These are phyloP conservation scores for Capsicum pubescens DNA, from an alignment of 257 asterid species.

Conservation along the genomic window DNA sequence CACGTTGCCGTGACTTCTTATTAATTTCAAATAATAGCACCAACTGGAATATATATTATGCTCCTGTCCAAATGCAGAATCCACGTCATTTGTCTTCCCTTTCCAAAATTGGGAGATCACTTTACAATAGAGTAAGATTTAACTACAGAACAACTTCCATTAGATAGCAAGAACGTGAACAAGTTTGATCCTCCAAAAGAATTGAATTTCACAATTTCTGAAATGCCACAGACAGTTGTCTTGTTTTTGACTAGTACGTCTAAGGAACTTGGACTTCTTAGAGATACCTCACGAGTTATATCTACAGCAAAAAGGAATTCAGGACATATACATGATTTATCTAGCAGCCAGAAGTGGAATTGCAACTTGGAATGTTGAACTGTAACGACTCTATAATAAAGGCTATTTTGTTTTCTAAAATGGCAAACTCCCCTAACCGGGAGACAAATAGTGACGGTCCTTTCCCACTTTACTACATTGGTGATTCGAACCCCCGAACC, in stretches of 20 bases:
- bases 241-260: not conserved
- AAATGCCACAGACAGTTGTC: not conserved
- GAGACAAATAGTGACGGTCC: not conserved
- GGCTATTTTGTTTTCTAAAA: not conserved
- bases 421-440: not conserved
- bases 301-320: not conserved
- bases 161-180: not conserved
- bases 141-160: constrained; percentile 18
- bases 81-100: not conserved
- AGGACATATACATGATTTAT: not conserved
- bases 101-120: not conserved
- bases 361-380: not conserved
- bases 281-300: not conserved
- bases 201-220: not conserved
- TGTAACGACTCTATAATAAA: not conserved
- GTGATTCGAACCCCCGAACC: not conserved
- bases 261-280: not conserved
- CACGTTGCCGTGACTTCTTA: not conserved
- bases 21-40: not conserved
- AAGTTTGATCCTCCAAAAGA: not conserved
- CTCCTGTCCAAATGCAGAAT: constrained; percentile 15
- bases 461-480: not conserved
- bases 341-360: constrained; percentile 18
- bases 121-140: not conserved
- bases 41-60: not conserved